A percentile compares a stretch with the other conserved stretches of the same genome.
Conservation (phyloP, 345 rosid genomes). For the Mallotus nudiflorus region DNA sequence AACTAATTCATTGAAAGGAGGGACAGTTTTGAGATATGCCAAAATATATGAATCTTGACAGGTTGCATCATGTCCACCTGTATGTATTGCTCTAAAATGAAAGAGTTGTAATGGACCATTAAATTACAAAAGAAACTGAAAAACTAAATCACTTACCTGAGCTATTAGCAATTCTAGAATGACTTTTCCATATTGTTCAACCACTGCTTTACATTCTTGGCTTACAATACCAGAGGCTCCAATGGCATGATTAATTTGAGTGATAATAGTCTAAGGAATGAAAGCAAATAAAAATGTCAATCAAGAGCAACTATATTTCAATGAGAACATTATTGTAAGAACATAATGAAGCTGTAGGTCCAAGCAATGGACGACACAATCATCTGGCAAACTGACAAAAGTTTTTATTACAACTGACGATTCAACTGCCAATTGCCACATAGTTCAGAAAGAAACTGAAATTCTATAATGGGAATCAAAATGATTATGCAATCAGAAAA, state of each 20-base stretch:
- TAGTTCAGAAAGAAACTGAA: neutral
- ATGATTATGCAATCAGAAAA: neutral
- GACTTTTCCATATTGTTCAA: slow-evolving; percentile 29
- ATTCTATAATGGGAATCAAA: neutral
- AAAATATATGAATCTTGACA: neutral
- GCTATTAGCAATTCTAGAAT: slow-evolving; percentile 31
- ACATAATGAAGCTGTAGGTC: neutral
- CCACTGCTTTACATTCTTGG: slow-evolving; percentile 37
- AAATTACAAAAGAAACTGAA: neutral
- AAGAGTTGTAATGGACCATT: neutral
- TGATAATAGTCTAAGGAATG: slow-evolving; percentile 27
- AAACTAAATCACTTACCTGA: slow-evolving; percentile 15
- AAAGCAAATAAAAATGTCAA: slow-evolving; percentile 7
- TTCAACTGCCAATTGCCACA: neutral
- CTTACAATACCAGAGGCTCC: slow-evolving; percentile 36
- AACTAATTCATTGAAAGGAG: neutral
- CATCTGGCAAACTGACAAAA: neutral
- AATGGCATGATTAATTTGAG: slow-evolving; percentile 35
- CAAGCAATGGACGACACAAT: neutral
- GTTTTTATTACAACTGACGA: neutral
- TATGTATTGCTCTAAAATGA: neutral
- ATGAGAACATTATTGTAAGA: neutral
- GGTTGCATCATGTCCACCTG: neutral
- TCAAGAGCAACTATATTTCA: neutral
- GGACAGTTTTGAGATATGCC: neutral